phyloP scores from a whole-genome alignment of 2,329 filamentous ascomycete species.

The Bimuria novae-zelandiae region DNA sequence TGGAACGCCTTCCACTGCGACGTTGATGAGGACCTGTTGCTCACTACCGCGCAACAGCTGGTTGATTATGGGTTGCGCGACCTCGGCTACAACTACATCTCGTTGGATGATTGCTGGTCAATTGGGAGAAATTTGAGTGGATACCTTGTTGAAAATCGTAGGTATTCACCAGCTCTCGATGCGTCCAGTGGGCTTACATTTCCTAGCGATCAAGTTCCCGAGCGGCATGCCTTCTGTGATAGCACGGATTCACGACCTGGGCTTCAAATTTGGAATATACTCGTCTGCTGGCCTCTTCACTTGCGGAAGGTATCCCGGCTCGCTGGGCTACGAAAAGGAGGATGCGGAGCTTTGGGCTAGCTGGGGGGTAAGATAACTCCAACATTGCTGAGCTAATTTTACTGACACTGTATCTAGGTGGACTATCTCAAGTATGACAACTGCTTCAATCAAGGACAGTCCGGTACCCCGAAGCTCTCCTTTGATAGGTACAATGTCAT shows the following conservation, averaged over 20 bases:
- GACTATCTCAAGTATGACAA: conserved; percentile 37
- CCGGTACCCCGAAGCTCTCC: conserved; percentile 43
- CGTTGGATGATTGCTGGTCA: conserved; percentile 64
- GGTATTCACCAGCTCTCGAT: too few relatives aligned
- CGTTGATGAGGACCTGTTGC: conserved; percentile 33
- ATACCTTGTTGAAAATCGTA: conserved; percentile 37
- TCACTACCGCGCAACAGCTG: conserved; percentile 30
- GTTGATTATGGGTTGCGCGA: conserved; percentile 42
- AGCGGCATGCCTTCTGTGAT: conserved; percentile 61
- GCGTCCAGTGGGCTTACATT: too few relatives aligned
- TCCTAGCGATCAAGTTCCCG: conserved; percentile 65
- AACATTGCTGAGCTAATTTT: too few relatives aligned
- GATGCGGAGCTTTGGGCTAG: conserved; percentile 61
- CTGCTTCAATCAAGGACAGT: conserved; percentile 17
- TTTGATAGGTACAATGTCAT: conserved; percentile 53
- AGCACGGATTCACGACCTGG: conserved; percentile 59
- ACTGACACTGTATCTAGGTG: too few relatives aligned
- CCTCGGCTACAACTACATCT: conserved; percentile 62
- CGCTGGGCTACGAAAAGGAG: conserved; percentile 58
- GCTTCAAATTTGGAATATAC: conserved; percentile 67
- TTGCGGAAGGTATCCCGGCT: conserved; percentile 62
- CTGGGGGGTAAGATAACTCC: too few relatives aligned
- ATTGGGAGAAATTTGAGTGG: conserved; percentile 49
- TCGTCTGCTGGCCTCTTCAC: conserved; percentile 57
- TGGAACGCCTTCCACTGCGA: conserved; percentile 49